Base-by-base conservation (phyloP, 345 rosid species). In the Eucalyptus pumila region DNA sequence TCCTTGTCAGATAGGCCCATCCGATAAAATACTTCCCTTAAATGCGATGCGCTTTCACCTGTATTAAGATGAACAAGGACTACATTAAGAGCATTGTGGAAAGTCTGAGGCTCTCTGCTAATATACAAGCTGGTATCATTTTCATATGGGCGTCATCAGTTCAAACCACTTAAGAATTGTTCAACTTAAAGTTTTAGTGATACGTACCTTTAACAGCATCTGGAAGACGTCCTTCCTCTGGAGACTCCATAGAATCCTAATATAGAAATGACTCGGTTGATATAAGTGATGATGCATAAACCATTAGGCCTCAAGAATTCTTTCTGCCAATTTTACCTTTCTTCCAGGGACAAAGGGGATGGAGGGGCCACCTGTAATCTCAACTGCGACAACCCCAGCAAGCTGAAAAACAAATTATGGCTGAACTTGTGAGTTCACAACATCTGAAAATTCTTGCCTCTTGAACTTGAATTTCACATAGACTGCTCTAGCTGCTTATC, bases 1-100 rank as follows among this genome's bases (percentile, higher is more conserved):
- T 97, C 99, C 92, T 92, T 96, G 89, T 97, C 98, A 5, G 96
- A 94, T 85, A 96, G 89, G 89, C 99, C 99, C 99, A 97, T 97
- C 54, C 99, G 96, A 86, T 93, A 90, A 91, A 97, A 97, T 88
- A 96, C 90, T 81, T 94, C 94, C 92, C 93, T 94, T 40, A 96
- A 85, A 91, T 95, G 98, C 21, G 92, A 80, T 44, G 93, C 95
- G 23, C 91, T 45, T 50, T 92, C 95, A 32, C 94, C 97, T 96
- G 92, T 69, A 21, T 40, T 23, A 76, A 76, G 83, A 76, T 37
- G 83, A 76, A 21, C 30, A 76, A 40, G 83, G 83, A 76, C 45
- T 76, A 40, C 27, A 40, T 76, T 5, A 76, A 76, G 83, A 40
- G 30, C 83, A 76, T 21, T 76, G 47, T 23, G 83, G 83, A 37